These are phyloP conservation scores for Geotrichum klebahnii DNA, from an alignment of 1,139 yeast species.

Conservation along the genomic window DNA sequence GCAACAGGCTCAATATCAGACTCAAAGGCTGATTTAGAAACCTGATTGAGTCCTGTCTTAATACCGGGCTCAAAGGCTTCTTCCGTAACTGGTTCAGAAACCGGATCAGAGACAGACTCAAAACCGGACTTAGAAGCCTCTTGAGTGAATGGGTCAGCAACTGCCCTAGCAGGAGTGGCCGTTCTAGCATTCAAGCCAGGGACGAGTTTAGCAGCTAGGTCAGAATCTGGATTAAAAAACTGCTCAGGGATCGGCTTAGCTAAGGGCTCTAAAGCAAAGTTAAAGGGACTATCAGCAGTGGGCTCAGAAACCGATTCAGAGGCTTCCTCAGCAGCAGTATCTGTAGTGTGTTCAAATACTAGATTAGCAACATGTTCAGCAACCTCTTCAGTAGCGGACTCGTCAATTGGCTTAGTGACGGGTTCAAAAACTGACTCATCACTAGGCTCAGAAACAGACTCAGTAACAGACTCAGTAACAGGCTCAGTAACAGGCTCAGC, in stretches of 20 bases:
- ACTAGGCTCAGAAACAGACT: background rate
- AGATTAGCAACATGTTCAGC: background rate
- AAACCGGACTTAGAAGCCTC: no score
- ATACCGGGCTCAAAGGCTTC: no score
- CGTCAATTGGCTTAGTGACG: background rate
- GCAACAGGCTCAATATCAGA: background rate
- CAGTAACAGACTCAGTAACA: background rate
- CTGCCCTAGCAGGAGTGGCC: no score
- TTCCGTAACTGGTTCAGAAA: no score
- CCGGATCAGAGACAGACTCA: no score
- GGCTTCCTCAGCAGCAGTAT: background rate
- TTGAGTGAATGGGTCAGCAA: no score
- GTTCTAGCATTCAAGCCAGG: no score
- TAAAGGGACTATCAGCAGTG: background rate
- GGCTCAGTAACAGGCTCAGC: background rate
- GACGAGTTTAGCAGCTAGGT: no score
- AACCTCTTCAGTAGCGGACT: background rate
- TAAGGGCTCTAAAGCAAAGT: background rate
- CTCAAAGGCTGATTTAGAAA: background rate
- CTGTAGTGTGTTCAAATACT: background rate
- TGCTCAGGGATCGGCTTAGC: no score
- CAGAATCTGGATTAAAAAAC: no score
- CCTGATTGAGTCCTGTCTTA: no score
- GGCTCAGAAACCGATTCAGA: constrained; percentile 2
- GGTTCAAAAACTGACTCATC: background rate